Base-by-base conservation (phyloP, 2,329 filamentous ascomycete species). In the Orbilia oligospora region DNA sequence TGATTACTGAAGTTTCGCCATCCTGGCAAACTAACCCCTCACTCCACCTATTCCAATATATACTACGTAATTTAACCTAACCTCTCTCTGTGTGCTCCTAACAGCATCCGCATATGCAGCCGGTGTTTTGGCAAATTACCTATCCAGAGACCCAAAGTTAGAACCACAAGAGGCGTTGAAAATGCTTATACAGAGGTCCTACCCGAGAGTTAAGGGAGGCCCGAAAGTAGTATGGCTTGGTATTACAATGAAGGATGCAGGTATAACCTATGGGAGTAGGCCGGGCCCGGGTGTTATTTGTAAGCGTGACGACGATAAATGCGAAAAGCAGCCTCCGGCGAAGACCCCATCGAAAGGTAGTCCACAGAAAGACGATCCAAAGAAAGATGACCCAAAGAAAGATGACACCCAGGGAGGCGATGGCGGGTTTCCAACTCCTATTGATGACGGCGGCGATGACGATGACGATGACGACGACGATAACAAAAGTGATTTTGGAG, bases 151-250 rank as follows among this genome's bases (percentile, higher is more conserved):
- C 30, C 16, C n/a, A 2, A 6, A 18, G 3, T 12, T 64, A 5
- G 30, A n/a, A 0, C 41, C 49, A 38, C n/a, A 33, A 8, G 44
- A 20, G 2, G 61, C 66, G n/a, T 48, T 24, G 30, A n/a, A 63
- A 3, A 12, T 22, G 9, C 51, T 77, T 9, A 18, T 51, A 30
- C 18, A 71, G 5, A 18, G 20, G 10, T 67, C 73, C 3, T 44
- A 71, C 46, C 22, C 58, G 24, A 44, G 67, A 12, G 5, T 24
- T 8, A 20, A n/a, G 30, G 41, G 22, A n/a, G 67, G 48, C 16
- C 73, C 73, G 27, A 44, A 51, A 8, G 73, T 77, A 5, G 33
- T 71, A 8, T 77, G 73, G 73, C 22, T 41, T 44, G 66, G 72
- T n/a, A 14, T 55, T 27, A 49, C 30, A 33, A 3, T 8, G 18